Percentiles rank a stretch among this genome's conserved stretches.
Evolutionary conservation across 2,329 filamentous ascomycete species (phyloP).

Genomic region (Exophiala alcalophila): DNA sequence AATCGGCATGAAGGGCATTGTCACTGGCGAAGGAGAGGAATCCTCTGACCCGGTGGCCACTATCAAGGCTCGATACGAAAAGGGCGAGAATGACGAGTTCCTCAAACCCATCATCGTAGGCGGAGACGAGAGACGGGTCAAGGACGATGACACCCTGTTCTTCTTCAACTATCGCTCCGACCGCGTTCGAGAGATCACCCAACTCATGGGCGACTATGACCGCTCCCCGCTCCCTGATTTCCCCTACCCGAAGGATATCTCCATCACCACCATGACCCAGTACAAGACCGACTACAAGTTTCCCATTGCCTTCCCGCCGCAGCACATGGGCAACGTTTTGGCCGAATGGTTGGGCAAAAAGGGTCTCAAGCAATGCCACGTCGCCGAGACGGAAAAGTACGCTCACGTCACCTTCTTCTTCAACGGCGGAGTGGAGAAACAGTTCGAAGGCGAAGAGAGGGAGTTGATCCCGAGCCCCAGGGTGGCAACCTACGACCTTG

Average conservation of each 20-base stretch:
- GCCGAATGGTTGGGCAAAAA: conserved; percentile 95
- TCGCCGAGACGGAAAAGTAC: conserved; percentile 99
- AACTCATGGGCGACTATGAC: conserved; percentile 88
- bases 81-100: conserved; percentile 93
- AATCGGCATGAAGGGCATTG: conserved; percentile 80
- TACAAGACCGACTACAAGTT: conserved; percentile 97
- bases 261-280: conserved; percentile 93
- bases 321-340: conserved; percentile 96
- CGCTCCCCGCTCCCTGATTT: conserved; percentile 88
- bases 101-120: conserved; percentile 95
- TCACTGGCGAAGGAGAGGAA: conserved; percentile 82
- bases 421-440: conserved; percentile 97
- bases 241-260: conserved; percentile 83
- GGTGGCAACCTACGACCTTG: conserved; percentile 91
- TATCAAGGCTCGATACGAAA: conserved; percentile 82
- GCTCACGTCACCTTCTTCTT: conserved; percentile 99
- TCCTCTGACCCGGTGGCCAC: conserved; percentile 80
- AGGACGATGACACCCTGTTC: conserved; percentile 92
- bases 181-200: conserved; percentile 92
- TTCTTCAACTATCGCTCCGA: conserved; percentile 99
- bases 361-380: conserved; percentile 85
- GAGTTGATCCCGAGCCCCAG: conserved; percentile 94
- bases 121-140: conserved; percentile 78
- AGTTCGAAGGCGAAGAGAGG: conserved; percentile 84
- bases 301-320: conserved; percentile 85